Evolutionary conservation across 2,329 filamentous ascomycete species (phyloP).

Genomic region (Thelonectria olida): DNA sequence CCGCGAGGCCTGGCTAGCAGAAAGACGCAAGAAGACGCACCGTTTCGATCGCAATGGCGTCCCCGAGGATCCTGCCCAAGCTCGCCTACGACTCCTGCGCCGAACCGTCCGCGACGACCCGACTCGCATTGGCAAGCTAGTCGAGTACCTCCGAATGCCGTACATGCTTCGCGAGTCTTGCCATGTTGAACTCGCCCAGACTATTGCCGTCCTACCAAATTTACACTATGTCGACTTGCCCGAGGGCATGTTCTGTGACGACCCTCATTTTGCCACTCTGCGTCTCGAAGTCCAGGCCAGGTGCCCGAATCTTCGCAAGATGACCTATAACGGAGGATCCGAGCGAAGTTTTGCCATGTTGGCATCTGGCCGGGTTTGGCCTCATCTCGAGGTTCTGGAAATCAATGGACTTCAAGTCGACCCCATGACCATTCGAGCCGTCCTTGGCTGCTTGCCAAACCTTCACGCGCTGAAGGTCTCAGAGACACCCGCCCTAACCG

Average conservation of each 20-base stretch:
- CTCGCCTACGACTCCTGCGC: conserved; percentile 80
- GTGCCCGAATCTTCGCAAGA: conserved; percentile 86
- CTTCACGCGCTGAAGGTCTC: conserved; percentile 80
- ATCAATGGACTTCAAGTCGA: conserved; percentile 75
- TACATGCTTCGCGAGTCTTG: conserved; percentile 94
- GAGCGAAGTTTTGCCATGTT: conserved; percentile 81
- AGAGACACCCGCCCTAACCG: conserved; percentile 74
- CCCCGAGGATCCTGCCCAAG: conserved; percentile 80
- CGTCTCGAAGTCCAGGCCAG: conserved; percentile 85
- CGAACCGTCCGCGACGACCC: conserved; percentile 83
- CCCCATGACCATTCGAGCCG: conserved; percentile 74
- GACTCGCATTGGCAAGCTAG: conserved; percentile 71
- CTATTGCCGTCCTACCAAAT: conserved; percentile 85
- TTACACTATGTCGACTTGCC: conserved; percentile 91
- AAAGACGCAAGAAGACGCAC: conserved; percentile 78
- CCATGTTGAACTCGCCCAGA: conserved; percentile 84
- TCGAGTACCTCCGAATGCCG: conserved; percentile 85
- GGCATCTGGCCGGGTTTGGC: conserved; percentile 72
- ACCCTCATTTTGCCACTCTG: conserved; percentile 77
- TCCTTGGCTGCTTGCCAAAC: conserved; percentile 71
- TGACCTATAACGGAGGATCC: conserved; percentile 82
- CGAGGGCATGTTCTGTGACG: conserved; percentile 86
- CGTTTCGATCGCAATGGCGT: conserved; percentile 81
- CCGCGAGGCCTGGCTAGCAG: conserved; percentile 82
- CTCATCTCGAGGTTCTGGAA: conserved; percentile 77